A percentile compares a stretch with the other conserved stretches of the same genome.
Conservation (phyloP, 2,329 filamentous ascomycete genomes). For the Lasiodiplodia theobromae region DNA sequence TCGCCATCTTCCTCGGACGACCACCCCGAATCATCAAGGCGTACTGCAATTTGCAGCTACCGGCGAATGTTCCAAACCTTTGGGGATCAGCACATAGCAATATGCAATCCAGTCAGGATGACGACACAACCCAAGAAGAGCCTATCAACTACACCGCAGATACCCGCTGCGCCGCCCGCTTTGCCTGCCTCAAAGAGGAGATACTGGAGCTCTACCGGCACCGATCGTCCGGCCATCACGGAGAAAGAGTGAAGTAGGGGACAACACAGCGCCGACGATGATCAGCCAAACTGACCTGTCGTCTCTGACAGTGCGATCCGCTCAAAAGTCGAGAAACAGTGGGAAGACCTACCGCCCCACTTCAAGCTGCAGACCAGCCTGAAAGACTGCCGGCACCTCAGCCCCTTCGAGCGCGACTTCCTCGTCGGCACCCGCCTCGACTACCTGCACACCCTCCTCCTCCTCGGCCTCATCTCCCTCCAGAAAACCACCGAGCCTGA, state of each 20-base stretch:
- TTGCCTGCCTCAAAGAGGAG: conserved; percentile 31
- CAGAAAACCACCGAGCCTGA: conserved; percentile 37
- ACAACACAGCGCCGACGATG: background rate
- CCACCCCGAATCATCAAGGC: conserved; percentile 55
- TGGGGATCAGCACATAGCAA: background rate
- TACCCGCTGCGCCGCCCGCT: conserved; percentile 29
- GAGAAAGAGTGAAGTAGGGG: conserved; percentile 30
- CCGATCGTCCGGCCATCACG: background rate
- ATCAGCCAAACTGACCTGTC: conserved; percentile 27
- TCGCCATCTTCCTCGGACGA: conserved; percentile 58
- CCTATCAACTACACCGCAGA: conserved; percentile 28
- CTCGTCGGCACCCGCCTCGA: conserved; percentile 43
- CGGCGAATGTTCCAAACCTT: background rate
- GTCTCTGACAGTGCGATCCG: background rate
- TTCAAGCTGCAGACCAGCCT: conserved; percentile 34
- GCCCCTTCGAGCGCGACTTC: conserved; percentile 42
- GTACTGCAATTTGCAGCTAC: conserved; percentile 49
- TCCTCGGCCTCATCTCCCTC: conserved; percentile 37
- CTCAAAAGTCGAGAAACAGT: conserved; percentile 32
- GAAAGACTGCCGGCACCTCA: conserved; percentile 30
- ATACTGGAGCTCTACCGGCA: conserved; percentile 27
- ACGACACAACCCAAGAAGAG: background rate
- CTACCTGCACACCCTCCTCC: conserved; percentile 43
- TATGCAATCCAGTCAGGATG: conserved; percentile 31
- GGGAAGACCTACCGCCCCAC: conserved; percentile 38